These are phyloP conservation scores for Fusarium secorum DNA, from an alignment of 2,329 filamentous ascomycete genomes.

Conservation along the genomic window DNA sequence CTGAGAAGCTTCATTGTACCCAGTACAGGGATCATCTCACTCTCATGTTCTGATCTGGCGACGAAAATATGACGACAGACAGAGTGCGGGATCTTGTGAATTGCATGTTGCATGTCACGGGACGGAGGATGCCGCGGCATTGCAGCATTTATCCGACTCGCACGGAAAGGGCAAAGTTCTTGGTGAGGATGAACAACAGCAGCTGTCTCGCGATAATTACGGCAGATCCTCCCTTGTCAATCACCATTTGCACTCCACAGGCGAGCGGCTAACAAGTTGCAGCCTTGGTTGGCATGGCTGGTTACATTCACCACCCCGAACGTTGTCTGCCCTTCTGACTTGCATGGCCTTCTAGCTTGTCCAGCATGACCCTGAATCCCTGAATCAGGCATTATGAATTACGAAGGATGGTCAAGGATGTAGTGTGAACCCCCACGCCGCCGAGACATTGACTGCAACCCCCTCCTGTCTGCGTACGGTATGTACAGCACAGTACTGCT, in stretches of 20 bases:
- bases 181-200: conserved; percentile 22
- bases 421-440: conserved; percentile 35
- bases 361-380: conserved; percentile 32
- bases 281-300: neutral
- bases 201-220: conserved; percentile 38
- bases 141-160: conserved; percentile 21
- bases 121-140: conserved; percentile 28
- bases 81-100: conserved; percentile 17
- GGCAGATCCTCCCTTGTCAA: conserved; percentile 32
- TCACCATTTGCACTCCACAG: conserved; percentile 27
- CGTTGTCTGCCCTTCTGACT: conserved; percentile 40
- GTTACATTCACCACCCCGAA: conserved; percentile 26
- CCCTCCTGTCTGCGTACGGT: conserved; percentile 7
- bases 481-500: conserved; percentile 2
- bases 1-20: neutral
- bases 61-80: conserved; percentile 20
- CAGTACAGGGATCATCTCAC: conserved; percentile 1
- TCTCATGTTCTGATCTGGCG: conserved; percentile 5
- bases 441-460: conserved; percentile 35
- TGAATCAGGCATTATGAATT: conserved; percentile 36
- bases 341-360: conserved; percentile 36
- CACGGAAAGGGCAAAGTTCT: conserved; percentile 14
- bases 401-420: conserved; percentile 24
- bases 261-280: neutral
- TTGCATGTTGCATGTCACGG: neutral